Evolutionary conservation across 768 basidiomycete genomes (phyloP).

Genomic region (Cytidiella melzeri): DNA sequence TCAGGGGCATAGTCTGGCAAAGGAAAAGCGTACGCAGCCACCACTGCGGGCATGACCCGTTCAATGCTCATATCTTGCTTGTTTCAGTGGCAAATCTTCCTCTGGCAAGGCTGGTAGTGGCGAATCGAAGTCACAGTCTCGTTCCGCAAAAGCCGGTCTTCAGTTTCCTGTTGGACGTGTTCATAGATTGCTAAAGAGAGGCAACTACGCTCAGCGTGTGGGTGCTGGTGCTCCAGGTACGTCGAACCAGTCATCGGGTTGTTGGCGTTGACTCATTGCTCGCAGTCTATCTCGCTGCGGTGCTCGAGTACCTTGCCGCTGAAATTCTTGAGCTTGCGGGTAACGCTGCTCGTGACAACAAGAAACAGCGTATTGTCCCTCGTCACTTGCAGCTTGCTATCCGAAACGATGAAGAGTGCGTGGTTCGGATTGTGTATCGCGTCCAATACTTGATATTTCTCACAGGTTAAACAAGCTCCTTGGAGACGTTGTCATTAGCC

Average conservation of each 20-base stretch:
- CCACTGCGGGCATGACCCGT: not conserved
- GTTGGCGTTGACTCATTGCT: not conserved
- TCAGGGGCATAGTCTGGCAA: conserved; percentile 41
- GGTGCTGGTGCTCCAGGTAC: conserved; percentile 63
- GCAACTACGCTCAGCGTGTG: conserved; percentile 67
- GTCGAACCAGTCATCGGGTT: conserved; percentile 10
- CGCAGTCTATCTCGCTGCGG: conserved; percentile 76
- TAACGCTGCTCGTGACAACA: conserved; percentile 72
- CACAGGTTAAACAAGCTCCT: conserved; percentile 50
- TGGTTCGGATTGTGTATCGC: conserved; percentile 6
- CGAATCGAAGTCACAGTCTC: conserved; percentile 55
- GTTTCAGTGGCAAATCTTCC: conserved; percentile 37
- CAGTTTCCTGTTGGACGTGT: conserved; percentile 83
- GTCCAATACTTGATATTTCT: not conserved
- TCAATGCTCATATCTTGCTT: not conserved
- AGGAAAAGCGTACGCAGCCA: conserved; percentile 41
- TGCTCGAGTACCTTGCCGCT: conserved; percentile 82
- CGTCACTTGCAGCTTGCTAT: conserved; percentile 73
- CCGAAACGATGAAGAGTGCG: conserved; percentile 68
- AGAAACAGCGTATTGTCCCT: conserved; percentile 79
- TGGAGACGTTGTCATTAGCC: conserved; percentile 60
- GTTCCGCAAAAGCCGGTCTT: conserved; percentile 58
- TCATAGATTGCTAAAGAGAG: conserved; percentile 68
- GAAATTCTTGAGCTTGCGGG: conserved; percentile 87
- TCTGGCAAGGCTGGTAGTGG: conserved; percentile 40